phyloP scores from a whole-genome alignment of 345 rosid genomes.

The Rubroshorea leprosula region DNA sequence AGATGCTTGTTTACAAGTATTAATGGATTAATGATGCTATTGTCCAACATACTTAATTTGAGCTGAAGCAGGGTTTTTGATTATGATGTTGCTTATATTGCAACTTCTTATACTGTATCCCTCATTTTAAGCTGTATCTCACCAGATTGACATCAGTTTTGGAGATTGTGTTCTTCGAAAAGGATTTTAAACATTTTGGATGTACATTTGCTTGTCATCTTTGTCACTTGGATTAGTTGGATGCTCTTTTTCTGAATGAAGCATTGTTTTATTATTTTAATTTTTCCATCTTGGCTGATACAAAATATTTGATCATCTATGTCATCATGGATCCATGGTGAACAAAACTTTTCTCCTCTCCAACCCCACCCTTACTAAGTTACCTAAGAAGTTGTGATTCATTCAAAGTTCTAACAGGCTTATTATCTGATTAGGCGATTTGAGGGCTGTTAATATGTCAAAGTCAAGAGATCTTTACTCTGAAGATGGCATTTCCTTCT shows the following conservation, averaged over 20 bases:
- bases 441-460: slow-evolving; percentile 24
- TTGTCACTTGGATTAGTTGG: neutral
- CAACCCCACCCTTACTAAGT: neutral
- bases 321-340: neutral
- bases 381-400: neutral
- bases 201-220: neutral
- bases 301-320: neutral
- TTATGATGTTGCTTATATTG: neutral
- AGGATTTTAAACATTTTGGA: neutral
- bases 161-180: neutral
- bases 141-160: neutral
- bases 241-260: slow-evolving; percentile 1
- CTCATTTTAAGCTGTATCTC: neutral
- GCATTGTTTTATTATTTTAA: neutral
- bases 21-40: neutral
- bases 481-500: slow-evolving; percentile 59
- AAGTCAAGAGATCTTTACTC: slow-evolving; percentile 30
- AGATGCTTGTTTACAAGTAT: too few species aligned
- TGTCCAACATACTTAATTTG: neutral
- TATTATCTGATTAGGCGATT: slow-evolving; percentile 30
- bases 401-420: slow-evolving; percentile 10
- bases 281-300: neutral
- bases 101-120: neutral
- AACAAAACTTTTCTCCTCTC: neutral
- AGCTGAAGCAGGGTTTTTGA: neutral